A percentile compares a stretch with the other conserved stretches of the same genome.
These are phyloP conservation scores for Citrus hindsii DNA, from an alignment of 345 rosid species.

Conservation along the genomic window DNA sequence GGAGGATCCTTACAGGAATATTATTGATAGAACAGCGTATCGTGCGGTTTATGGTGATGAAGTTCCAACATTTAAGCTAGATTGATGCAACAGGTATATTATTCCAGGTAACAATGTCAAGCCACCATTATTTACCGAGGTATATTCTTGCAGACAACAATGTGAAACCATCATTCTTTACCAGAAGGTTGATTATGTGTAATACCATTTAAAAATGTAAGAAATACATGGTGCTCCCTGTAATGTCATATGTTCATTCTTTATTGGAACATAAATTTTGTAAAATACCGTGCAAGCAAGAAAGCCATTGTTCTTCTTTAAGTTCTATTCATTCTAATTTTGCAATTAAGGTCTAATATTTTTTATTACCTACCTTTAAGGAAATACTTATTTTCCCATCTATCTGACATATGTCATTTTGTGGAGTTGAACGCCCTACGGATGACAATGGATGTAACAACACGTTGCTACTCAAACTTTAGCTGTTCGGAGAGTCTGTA, in stretches of 20 bases:
- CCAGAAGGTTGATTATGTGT: neutral
- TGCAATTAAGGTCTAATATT: neutral
- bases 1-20: slow-evolving; percentile 63
- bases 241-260: neutral
- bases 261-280: neutral
- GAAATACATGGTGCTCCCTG: neutral
- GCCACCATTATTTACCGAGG: neutral
- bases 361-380: neutral
- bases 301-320: neutral
- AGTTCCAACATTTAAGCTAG: slow-evolving; percentile 57
- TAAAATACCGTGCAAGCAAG: neutral
- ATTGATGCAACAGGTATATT: neutral
- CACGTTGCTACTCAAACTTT: neutral
- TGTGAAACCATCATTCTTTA: neutral
- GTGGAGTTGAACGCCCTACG: neutral
- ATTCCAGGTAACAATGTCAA: neutral
- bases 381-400: neutral
- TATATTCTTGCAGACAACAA: neutral
- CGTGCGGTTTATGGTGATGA: slow-evolving; percentile 32
- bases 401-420: neutral
- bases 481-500: neutral
- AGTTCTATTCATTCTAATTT: neutral
- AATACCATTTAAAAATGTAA: neutral
- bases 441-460: neutral
- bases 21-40: slow-evolving; percentile 49